A percentile compares a stretch with the other conserved stretches of the same genome.
phyloP scores from a whole-genome alignment of 495 filamentous ascomycete species.

The Podospora sp. region DNA sequence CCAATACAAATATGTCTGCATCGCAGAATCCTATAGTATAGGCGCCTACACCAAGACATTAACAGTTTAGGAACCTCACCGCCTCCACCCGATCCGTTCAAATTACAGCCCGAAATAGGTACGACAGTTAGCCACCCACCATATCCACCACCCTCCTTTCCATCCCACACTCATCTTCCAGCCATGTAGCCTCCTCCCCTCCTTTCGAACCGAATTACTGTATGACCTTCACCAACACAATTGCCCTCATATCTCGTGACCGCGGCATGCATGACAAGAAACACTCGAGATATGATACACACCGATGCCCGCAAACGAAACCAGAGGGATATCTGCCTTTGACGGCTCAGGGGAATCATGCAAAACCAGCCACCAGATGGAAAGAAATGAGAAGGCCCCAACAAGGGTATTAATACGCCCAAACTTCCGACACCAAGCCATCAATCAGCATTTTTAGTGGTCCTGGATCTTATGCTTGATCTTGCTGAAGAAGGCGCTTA shows the following conservation, averaged over 20 bases:
- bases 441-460: not conserved
- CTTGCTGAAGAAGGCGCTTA: slow-evolving; percentile 59
- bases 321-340: not conserved
- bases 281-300: slow-evolving; percentile 6
- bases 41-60: not conserved
- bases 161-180: slow-evolving; percentile 7
- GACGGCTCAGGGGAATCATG: slow-evolving; percentile 4
- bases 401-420: slow-evolving; percentile 3
- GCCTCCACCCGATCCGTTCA: not conserved
- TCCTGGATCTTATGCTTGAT: slow-evolving; percentile 58
- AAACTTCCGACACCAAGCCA: not conserved
- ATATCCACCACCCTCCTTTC: not conserved
- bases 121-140: not conserved
- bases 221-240: not conserved
- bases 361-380: slow-evolving; percentile 1
- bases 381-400: not conserved
- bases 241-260: not conserved
- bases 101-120: not conserved
- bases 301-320: not conserved
- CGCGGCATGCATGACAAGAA: no score
- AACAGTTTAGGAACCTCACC: not conserved
- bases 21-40: not conserved
- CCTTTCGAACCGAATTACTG: not conserved
- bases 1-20: not conserved
- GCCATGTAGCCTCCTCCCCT: not conserved